These are phyloP conservation scores for Sorghum bicolor DNA, from an alignment of 176 grass and related monocot genomes.

Conservation along the genomic window DNA sequence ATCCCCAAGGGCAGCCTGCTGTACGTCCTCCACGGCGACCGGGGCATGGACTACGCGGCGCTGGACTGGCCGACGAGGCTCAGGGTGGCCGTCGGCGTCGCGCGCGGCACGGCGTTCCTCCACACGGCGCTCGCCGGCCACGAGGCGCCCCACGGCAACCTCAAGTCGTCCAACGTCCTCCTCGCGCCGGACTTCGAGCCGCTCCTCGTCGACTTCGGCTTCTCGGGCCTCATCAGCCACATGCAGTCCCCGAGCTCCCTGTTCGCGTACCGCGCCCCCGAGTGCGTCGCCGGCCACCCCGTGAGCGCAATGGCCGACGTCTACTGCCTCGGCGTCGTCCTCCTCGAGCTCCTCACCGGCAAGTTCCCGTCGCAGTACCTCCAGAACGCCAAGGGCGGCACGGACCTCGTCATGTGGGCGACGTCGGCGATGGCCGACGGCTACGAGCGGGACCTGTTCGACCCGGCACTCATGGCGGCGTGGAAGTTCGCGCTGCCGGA, in stretches of 20 bases:
- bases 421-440: slow-evolving; percentile 49
- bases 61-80: slow-evolving; percentile 68
- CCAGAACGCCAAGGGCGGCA: slow-evolving; percentile 66
- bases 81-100: slow-evolving; percentile 58
- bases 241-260: slow-evolving; percentile 20
- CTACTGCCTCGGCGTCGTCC: slow-evolving; percentile 84
- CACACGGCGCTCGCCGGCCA: slow-evolving; percentile 39
- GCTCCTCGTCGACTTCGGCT: slow-evolving; percentile 83
- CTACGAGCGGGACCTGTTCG: slow-evolving; percentile 67
- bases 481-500: slow-evolving; percentile 59
- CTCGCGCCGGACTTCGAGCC: slow-evolving; percentile 81
- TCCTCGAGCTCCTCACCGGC: slow-evolving; percentile 92
- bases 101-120: slow-evolving; percentile 56
- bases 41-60: slow-evolving; percentile 67
- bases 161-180: slow-evolving; percentile 87
- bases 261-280: slow-evolving; percentile 56
- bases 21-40: slow-evolving; percentile 86
- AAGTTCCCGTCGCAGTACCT: slow-evolving; percentile 89
- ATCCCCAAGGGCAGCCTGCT: slow-evolving; percentile 90
- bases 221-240: slow-evolving; percentile 48
- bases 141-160: slow-evolving; percentile 79
- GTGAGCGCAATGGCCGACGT: slow-evolving; percentile 65
- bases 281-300: slow-evolving; percentile 31
- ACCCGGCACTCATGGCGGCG: slow-evolving; percentile 50
- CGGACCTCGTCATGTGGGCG: slow-evolving; percentile 84